A percentile compares a stretch with the other conserved stretches of the same genome.
These are phyloP conservation scores for Alopecurus myosuroides DNA, from an alignment of 176 grass and related monocot genomes.

Conservation along the genomic window DNA sequence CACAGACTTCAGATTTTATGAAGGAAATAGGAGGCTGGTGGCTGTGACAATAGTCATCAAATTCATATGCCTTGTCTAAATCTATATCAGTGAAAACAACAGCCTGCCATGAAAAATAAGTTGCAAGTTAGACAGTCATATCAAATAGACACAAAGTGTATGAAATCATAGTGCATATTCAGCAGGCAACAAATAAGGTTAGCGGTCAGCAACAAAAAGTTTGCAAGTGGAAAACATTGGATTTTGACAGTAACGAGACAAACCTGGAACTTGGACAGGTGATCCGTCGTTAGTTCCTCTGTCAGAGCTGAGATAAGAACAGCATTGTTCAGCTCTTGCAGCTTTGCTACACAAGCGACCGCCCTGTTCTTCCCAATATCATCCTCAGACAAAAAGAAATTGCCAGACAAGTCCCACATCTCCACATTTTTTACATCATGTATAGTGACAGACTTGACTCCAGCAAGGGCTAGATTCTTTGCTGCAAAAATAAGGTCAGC, in stretches of 20 bases:
- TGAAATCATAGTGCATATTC: background rate
- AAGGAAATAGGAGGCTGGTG: conserved; percentile 71
- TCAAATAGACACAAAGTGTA: background rate
- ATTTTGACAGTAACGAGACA: background rate
- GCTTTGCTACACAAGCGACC: conserved; percentile 50
- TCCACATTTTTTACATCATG: conserved; percentile 58
- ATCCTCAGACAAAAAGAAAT: conserved; percentile 66
- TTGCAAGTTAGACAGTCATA: background rate
- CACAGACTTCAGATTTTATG: conserved; percentile 58
- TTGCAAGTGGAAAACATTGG: background rate
- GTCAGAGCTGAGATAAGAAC: conserved; percentile 61
- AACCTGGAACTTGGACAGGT: conserved; percentile 65
- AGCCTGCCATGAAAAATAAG: conserved; percentile 45
- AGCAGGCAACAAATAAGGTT: background rate
- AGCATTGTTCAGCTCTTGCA: conserved; percentile 67
- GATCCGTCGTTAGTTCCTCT: conserved; percentile 35
- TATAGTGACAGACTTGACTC: conserved; percentile 69
- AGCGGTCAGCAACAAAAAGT: background rate
- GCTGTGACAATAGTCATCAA: conserved; percentile 57
- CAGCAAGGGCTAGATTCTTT: conserved; percentile 78
- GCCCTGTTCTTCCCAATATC: conserved; percentile 68
- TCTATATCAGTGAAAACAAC: conserved; percentile 70
- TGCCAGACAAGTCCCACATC: conserved; percentile 66
- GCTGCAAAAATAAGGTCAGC: conserved; percentile 31
- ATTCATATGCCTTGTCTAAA: conserved; percentile 61